phyloP scores from a whole-genome alignment of 2,329 filamentous ascomycete genomes.

The Xylariaceae sp. region DNA sequence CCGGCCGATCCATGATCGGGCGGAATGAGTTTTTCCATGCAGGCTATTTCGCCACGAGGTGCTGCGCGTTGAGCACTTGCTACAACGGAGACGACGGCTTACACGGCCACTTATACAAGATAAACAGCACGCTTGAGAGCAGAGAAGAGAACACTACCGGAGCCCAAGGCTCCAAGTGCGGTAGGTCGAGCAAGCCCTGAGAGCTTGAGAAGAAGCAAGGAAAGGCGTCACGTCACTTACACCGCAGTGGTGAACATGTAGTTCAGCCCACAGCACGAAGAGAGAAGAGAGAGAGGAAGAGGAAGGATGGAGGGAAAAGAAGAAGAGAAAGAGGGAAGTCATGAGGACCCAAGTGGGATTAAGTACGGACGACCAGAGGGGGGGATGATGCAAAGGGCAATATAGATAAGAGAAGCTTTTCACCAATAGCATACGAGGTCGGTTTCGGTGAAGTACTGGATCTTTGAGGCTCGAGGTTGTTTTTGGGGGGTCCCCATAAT shows the following conservation, averaged over 20 bases:
- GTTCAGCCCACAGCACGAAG: neutral
- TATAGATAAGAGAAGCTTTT: constrained; percentile 9
- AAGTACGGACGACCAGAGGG: neutral
- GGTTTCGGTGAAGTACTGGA: constrained; percentile 21
- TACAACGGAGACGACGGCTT: neutral
- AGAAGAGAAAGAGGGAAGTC: neutral
- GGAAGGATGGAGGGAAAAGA: neutral
- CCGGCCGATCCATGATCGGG: neutral
- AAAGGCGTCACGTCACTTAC: constrained; percentile 1
- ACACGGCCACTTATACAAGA: neutral
- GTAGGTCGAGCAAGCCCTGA: neutral
- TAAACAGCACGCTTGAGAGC: neutral
- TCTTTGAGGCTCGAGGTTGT: constrained; percentile 7
- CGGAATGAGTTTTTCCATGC: neutral
- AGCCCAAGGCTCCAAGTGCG: neutral
- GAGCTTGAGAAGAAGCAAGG: neutral
- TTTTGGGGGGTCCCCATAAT: constrained; percentile 7
- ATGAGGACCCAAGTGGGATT: neutral
- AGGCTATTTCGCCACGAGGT: neutral
- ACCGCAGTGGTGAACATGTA: neutral
- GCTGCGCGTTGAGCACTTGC: neutral
- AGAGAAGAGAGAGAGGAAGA: neutral
- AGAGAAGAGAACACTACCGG: neutral
- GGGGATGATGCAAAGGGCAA: neutral
- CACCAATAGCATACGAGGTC: constrained; percentile 9